Conservation (phyloP, 768 basidiomycete genomes). For the Clitopilus passeckerianus region DNA sequence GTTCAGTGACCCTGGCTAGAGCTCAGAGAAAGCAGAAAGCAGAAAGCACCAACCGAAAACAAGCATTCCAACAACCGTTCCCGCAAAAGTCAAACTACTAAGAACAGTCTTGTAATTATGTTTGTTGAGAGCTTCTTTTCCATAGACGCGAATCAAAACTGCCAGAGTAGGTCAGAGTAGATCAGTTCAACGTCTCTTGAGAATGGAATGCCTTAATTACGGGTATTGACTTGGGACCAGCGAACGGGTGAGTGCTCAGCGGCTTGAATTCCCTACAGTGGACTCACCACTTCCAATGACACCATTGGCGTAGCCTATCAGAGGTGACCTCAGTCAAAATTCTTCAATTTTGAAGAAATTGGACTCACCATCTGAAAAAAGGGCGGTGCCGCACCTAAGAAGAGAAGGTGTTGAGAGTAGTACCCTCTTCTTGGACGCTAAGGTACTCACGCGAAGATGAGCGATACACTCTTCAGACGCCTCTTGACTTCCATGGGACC, state of each 20-base stretch:
- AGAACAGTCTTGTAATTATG: conserved; percentile 62
- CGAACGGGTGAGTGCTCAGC: background rate
- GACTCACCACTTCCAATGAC: conserved; percentile 71
- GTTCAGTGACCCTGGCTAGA: background rate
- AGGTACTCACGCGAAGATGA: conserved; percentile 75
- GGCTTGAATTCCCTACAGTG: background rate
- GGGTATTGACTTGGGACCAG: conserved; percentile 52
- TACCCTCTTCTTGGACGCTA: background rate
- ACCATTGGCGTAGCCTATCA: conserved; percentile 72
- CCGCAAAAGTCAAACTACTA: conserved; percentile 74
- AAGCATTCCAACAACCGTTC: conserved; percentile 85
- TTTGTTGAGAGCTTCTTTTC: conserved; percentile 38
- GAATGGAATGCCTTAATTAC: conserved; percentile 24
- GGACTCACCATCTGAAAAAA: conserved; percentile 74
- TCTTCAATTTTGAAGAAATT: background rate
- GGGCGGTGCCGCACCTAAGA: conserved; percentile 77
- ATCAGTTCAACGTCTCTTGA: background rate
- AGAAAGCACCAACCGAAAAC: conserved; percentile 44
- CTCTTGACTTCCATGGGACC: conserved; percentile 3
- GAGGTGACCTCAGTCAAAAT: conserved; percentile 3
- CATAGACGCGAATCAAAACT: conserved; percentile 75
- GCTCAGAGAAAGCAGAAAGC: background rate
- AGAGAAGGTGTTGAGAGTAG: conserved; percentile 1
- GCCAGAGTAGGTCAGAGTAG: conserved; percentile 5
- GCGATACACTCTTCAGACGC: conserved; percentile 55